phyloP scores from a whole-genome alignment of 1,139 yeast genomes.

The Pichia norvegensis region DNA sequence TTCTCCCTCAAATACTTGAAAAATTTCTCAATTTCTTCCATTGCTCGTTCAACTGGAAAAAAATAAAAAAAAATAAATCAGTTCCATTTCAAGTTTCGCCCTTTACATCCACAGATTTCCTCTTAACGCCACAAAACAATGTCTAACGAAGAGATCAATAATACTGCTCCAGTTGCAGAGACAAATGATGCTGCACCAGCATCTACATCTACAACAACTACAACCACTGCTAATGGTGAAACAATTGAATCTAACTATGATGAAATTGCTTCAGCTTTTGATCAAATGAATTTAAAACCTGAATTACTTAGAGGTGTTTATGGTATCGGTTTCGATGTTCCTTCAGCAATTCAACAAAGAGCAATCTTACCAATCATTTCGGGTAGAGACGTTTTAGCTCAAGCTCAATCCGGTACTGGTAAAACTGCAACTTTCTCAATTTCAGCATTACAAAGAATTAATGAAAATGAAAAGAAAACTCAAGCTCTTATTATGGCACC shows the following conservation, averaged over 20 bases:
- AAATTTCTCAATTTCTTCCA: too few species aligned
- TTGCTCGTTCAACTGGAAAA: too few species aligned
- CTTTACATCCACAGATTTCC: background rate
- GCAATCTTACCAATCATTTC: slow-evolving; percentile 95
- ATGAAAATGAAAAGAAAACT: slow-evolving; percentile 65
- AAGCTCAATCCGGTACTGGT: slow-evolving; percentile 99
- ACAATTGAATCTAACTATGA: slow-evolving; percentile 91
- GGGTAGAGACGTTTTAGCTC: slow-evolving; percentile 96
- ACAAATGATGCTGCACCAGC: background rate
- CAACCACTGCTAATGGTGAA: slow-evolving; percentile 13
- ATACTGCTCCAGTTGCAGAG: slow-evolving; percentile 5
- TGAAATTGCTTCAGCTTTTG: slow-evolving; percentile 85
- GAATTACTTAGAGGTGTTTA: slow-evolving; percentile 78
- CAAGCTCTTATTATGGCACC: slow-evolving; percentile 97
- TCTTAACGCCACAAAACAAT: slow-evolving; percentile 6
- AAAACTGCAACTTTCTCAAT: slow-evolving; percentile 99
- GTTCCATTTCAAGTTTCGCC: background rate
- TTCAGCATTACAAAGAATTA: slow-evolving; percentile 91
- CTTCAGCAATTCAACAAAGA: slow-evolving; percentile 97
- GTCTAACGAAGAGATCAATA: slow-evolving; percentile 32
- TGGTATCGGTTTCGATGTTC: slow-evolving; percentile 97
- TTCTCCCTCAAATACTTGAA: too few species aligned
- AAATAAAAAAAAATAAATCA: too few species aligned
- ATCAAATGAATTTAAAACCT: slow-evolving; percentile 77
- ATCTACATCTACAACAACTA: background rate